Evolutionary conservation across 176 grass and related monocot species (phyloP), one percentile per base, ranked within the genome.

Genomic region (Zizania latifolia): DNA sequence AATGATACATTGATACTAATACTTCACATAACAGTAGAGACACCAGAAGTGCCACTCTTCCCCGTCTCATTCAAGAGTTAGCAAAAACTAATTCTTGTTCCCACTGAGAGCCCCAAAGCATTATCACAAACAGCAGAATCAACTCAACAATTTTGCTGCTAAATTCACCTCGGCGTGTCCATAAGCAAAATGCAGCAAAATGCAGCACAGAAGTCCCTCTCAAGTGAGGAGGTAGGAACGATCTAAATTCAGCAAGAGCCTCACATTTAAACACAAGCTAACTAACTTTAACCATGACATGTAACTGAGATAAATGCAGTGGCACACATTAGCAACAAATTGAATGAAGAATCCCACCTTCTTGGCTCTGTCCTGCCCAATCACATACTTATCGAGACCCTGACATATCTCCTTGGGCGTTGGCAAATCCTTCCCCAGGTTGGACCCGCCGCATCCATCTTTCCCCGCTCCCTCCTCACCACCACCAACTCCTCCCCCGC

Each of bases 361-460:
- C 86, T 97, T 97, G 39, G 94, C 94, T 75, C 88, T 78, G 21
- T 89, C 90, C 62, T 99, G 95, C 16, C 95, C 95, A 50, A 99
- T 99, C 48, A 99, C 95, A 77, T 99, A 94, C 79, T 94, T 99
- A 81, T 94, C 95, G 24, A 99, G 78, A 15, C 95, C 95, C 58
- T 86, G 78, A 37, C 91, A 94, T 57, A 99, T 99, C 65, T 94
- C 89, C 79, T 99, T 99, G 4, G 95, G 95, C 13, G 91, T 99
- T 8, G 95, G 95, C 13, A 99, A 89, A 86, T 99, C 82, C 84
- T 84, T 99, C 2, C 95, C 95, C 65, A 99, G 77, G 85, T 82
- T 94, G 1, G 89, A 92, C 24, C 95, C 91, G 0, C 95, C 95
- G 91, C 95, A 99, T 0, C 91, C 95, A 27, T 99, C 91, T 40